Percentiles rank a stretch among this genome's conserved stretches.
phyloP scores from a whole-genome alignment of 2,329 filamentous ascomycete genomes.

The Rachicladosporium sp. region DNA sequence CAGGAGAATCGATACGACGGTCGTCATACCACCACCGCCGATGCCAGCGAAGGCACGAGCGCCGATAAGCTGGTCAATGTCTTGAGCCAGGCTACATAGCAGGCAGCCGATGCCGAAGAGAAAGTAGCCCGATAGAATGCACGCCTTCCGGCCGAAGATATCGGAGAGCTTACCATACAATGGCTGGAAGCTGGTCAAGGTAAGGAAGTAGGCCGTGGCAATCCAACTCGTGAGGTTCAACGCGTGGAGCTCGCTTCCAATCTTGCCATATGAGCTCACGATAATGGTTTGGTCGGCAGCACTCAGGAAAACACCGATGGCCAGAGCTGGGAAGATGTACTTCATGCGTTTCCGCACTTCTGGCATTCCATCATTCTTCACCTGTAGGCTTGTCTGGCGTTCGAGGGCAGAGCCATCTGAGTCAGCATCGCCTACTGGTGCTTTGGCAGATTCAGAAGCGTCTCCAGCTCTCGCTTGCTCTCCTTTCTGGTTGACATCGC shows the following conservation, averaged over 20 bases:
- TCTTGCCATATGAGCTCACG: constrained; percentile 64
- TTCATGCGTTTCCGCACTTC: constrained; percentile 40
- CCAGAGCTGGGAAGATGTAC: constrained; percentile 49
- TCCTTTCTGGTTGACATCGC: too few species aligned
- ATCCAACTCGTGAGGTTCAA: constrained; percentile 68
- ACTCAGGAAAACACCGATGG: constrained; percentile 56
- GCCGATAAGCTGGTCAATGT: constrained; percentile 53
- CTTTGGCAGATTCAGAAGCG: too few species aligned
- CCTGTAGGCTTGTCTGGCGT: constrained; percentile 21
- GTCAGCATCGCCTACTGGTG: constrained; percentile 5
- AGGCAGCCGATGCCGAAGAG: constrained; percentile 55
- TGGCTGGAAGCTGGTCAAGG: constrained; percentile 62
- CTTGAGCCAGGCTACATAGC: constrained; percentile 49
- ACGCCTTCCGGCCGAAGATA: constrained; percentile 57
- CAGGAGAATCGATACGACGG: constrained; percentile 79
- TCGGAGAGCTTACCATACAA: constrained; percentile 60
- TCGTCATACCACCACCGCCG: constrained; percentile 75
- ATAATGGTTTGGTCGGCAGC: constrained; percentile 68
- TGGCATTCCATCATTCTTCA: constrained; percentile 29
- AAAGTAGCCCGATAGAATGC: constrained; percentile 51
- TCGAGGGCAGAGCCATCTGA: constrained; percentile 24
- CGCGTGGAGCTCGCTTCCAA: constrained; percentile 62
- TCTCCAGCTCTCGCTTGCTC: too few species aligned
- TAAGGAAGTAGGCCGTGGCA: constrained; percentile 59
- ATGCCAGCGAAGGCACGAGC: constrained; percentile 55